Evolutionary conservation across 2,329 filamentous ascomycete genomes (phyloP).

Genomic region (Paecilomyces formosus): DNA sequence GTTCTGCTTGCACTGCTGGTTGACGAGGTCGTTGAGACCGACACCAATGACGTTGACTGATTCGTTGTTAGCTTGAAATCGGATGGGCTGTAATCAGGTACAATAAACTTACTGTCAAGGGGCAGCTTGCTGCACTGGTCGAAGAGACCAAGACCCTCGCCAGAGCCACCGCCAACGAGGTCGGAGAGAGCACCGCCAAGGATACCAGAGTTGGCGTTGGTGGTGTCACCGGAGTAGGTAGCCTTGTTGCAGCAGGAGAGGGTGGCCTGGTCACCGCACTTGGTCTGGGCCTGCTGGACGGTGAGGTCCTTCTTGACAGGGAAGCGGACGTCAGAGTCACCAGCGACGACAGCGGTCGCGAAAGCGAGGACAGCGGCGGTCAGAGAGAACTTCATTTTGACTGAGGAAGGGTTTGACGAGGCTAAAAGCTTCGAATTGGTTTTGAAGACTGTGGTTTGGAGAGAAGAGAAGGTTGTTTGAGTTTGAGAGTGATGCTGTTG

Average conservation of each 20-base stretch:
- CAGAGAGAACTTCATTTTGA: slow-evolving; percentile 32
- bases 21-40: slow-evolving; percentile 24
- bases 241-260: slow-evolving; percentile 35
- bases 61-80: slow-evolving; percentile 3
- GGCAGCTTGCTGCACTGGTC: slow-evolving; percentile 35
- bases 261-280: slow-evolving; percentile 31
- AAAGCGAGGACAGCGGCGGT: slow-evolving; percentile 25
- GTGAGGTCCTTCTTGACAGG: slow-evolving; percentile 23
- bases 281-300: slow-evolving; percentile 30
- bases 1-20: slow-evolving; percentile 34
- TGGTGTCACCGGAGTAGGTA: slow-evolving; percentile 27
- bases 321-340: slow-evolving; percentile 26
- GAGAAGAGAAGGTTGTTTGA: slow-evolving; percentile 11
- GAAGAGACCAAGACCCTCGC: slow-evolving; percentile 30
- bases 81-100: not conserved
- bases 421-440: slow-evolving; percentile 9
- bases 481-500: slow-evolving; percentile 20
- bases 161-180: slow-evolving; percentile 27
- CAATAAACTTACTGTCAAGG: slow-evolving; percentile 19
- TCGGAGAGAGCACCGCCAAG: slow-evolving; percentile 26
- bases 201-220: slow-evolving; percentile 22
- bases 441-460: slow-evolving; percentile 4
- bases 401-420: slow-evolving; percentile 19
- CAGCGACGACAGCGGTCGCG: slow-evolving; percentile 26
- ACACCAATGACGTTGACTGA: slow-evolving; percentile 20